Evolutionary conservation across 2,329 filamentous ascomycete genomes (phyloP), one percentile per base, ranked within the genome.

Genomic region (Cladorrhinum sp.): DNA sequence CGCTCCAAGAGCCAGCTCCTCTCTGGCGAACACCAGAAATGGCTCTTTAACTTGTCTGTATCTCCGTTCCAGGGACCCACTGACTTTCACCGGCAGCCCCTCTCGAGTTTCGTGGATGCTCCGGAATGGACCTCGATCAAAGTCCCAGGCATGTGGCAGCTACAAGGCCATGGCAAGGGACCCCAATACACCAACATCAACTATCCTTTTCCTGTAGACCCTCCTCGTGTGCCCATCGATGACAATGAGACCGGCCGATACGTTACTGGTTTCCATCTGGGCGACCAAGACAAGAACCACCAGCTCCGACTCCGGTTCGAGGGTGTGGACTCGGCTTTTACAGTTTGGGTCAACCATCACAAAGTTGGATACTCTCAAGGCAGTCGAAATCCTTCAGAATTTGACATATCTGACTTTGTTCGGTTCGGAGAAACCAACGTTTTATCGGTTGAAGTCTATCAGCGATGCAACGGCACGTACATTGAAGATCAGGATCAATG

Each of bases 361-460:
- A 76, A 86, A 51, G 80, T 91, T 7, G 89, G 89, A 1, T 92
- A 92, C 68, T 85, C 85, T 1, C 88, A 92, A 69, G 89, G 89
- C 1, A 85, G 85, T 3, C 79, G 89, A 20, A 91, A 92, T 62
- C 85, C 89, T 0, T 84, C 84, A 25, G 89, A 92, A 64, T 92
- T 91, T 64, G 89, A 92, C 64, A 78, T 92, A 5, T 86, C 87
- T 0, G 65, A 75, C 0, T 73, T 78, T 29, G 74, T 90, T 1
- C 70, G 74, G 1, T 45, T 72, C 2, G 69, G 73, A 1, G 71
- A 72, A 0, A 73, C 78, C 50, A 91, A 90, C 63, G 77, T 75
- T 1, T 71, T 92, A 2, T 81, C 82, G 2, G 87, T 91, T 0
- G 80, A 85, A 55, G 88, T 91, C 0, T 91, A 91, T 63, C 87